These are phyloP conservation scores for Clonostachys solani DNA, from an alignment of 2,329 filamentous ascomycete species.

Conservation along the genomic window DNA sequence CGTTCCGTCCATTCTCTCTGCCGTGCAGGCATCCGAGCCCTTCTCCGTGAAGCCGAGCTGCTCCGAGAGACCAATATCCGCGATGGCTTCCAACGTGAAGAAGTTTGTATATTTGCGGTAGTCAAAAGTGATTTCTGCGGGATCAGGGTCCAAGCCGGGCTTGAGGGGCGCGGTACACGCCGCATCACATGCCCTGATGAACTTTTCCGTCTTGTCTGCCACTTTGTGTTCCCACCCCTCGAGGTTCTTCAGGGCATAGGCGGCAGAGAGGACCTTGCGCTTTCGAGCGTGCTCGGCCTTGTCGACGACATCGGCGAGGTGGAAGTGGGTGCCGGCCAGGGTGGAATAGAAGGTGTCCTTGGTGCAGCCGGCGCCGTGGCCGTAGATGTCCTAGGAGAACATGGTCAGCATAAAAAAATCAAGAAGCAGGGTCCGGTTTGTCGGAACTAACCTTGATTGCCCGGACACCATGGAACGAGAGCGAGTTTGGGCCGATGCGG, in stretches of 20 bases:
- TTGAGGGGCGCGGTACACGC: neutral
- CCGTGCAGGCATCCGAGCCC: neutral
- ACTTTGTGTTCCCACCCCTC: slow-evolving; percentile 2
- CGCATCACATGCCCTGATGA: neutral
- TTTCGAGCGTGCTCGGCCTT: no score
- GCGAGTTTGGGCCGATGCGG: slow-evolving; percentile 16
- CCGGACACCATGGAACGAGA: slow-evolving; percentile 13
- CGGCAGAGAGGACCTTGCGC: slow-evolving; percentile 33
- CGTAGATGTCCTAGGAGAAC: slow-evolving; percentile 21
- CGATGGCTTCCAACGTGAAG: slow-evolving; percentile 53
- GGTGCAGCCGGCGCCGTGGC: slow-evolving; percentile 41
- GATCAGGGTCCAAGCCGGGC: neutral
- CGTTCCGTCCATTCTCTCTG: neutral
- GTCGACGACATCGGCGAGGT: slow-evolving; percentile 28
- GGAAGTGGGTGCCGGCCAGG: slow-evolving; percentile 39
- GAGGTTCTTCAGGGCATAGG: slow-evolving; percentile 10
- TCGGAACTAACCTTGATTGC: slow-evolving; percentile 11
- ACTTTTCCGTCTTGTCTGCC: neutral
- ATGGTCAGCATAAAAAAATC: no score
- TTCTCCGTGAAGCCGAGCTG: neutral
- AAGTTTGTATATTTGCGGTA: slow-evolving; percentile 48
- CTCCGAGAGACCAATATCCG: slow-evolving; percentile 26
- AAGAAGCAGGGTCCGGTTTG: no score
- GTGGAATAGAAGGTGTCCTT: slow-evolving; percentile 44
- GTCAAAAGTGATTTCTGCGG: slow-evolving; percentile 26